Base-by-base conservation (phyloP, 352 stramenopile genomes). In the Lagenidium sp. region DNA sequence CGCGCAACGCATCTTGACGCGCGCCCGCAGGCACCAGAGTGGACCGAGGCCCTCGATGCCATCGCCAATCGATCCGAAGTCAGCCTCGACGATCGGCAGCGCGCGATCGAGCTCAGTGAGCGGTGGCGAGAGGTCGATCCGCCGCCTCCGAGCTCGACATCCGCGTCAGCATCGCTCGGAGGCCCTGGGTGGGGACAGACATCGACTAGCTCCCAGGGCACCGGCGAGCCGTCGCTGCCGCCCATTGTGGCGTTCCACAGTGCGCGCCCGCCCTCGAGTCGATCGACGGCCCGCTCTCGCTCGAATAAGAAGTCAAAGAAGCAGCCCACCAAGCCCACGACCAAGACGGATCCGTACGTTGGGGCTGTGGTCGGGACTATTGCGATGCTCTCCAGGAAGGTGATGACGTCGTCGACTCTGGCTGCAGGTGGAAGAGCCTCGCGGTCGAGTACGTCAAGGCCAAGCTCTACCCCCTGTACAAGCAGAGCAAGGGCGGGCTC, bases 381-480 rank as follows among this genome's bases (percentile, higher is more conserved):
- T 35, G 29, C 29, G 29, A 35, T 35, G 29, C 10, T 15, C n/a
- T 8, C 34, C 34, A 39, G 21, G 34, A 39, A 39, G 34, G 21
- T 10, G 34, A 39, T 10, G 21, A 18, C 34, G 6, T 10, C 21
- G 16, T 40, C 35, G 12, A 8, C 7, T n/a, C 28, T 38, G n/a
- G 48, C 38, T 56, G 15, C 35, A 82, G 65, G 12, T 85, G 69
- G 71, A 61, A 55, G 0, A 45, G 65, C 19, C 49, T 60, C 8
- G 74, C 74, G 7, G 68, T 89, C n/a, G 68, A 79, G 36, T 87
- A 90, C 25, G 74, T 90, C 10, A 93, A 90, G 32, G 55, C 50
- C 1, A 89, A 89, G 47, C 37, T 93, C 18, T 89, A 93, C 43
- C 80, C 80, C 1, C 44, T 84, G 2, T 89, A 89, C 62, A 87